phyloP scores from a whole-genome alignment of 768 basidiomycete genomes.

The Hericium rajendrae region DNA sequence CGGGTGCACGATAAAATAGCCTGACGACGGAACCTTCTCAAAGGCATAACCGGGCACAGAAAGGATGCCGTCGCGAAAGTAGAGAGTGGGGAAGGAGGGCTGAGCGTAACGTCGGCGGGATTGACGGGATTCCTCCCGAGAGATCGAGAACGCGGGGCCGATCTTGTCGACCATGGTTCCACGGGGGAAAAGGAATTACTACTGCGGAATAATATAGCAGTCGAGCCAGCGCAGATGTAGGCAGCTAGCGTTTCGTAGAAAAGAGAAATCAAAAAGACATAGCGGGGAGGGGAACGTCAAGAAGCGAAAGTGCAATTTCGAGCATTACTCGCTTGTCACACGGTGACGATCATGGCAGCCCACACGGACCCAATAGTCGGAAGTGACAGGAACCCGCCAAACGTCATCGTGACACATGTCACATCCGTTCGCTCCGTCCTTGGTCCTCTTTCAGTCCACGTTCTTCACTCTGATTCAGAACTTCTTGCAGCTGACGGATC shows the following conservation, averaged over 20 bases:
- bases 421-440: not conserved
- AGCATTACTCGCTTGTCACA: not conserved
- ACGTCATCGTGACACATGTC: not conserved
- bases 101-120: constrained; percentile 43
- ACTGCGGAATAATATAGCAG: not conserved
- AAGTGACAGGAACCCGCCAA: not conserved
- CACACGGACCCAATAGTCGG: not conserved
- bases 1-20: constrained; percentile 3
- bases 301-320: not conserved
- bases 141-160: not conserved
- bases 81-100: constrained; percentile 46
- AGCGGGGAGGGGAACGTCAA: not conserved
- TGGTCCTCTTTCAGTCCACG: too few species aligned
- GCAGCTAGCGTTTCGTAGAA: not conserved
- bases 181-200: too few species aligned
- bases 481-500: too few species aligned
- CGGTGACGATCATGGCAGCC: not conserved
- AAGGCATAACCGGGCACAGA: constrained; percentile 68
- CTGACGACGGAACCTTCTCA: constrained; percentile 38
- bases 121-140: not conserved
- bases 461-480: too few species aligned
- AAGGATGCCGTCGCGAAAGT: constrained; percentile 44
- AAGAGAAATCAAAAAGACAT: not conserved
- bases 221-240: not conserved
- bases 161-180: too few species aligned